Conservation (phyloP, 352 stramenopile species). For the Phytophthora pluvialis region DNA sequence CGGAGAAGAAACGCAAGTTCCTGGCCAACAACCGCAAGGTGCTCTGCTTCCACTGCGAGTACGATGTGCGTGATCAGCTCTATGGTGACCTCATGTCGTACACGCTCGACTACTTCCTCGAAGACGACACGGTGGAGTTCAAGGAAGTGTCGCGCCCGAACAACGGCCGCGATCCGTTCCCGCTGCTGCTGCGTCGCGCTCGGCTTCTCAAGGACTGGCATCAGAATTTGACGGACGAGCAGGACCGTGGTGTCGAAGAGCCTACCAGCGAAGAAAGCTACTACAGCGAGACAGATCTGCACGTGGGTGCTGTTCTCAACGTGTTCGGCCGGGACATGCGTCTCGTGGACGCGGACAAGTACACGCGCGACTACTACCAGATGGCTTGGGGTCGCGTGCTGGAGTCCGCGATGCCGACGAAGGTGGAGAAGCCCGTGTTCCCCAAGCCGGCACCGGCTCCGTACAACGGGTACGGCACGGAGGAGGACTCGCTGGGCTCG, state of each 20-base stretch:
- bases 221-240: conserved; percentile 66
- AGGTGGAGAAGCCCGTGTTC: conserved; percentile 55
- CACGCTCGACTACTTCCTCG: conserved; percentile 86
- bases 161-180: conserved; percentile 83
- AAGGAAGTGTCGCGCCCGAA: conserved; percentile 84
- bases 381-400: conserved; percentile 70
- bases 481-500: conserved; percentile 79
- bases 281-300: conserved; percentile 75
- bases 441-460: conserved; percentile 60
- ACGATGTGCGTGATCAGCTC: conserved; percentile 80
- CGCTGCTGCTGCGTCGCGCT: conserved; percentile 68
- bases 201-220: conserved; percentile 77
- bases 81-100: conserved; percentile 86
- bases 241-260: conserved; percentile 81
- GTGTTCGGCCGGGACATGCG: conserved; percentile 72
- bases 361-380: conserved; percentile 78
- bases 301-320: conserved; percentile 69
- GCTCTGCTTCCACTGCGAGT: conserved; percentile 87
- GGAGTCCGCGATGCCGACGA: conserved; percentile 46
- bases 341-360: conserved; percentile 80
- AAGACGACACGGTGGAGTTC: conserved; percentile 91
- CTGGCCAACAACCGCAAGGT: conserved; percentile 88
- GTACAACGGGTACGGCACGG: conserved; percentile 81
- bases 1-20: conserved; percentile 87
- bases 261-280: conserved; percentile 66